Conservation (phyloP, 805 yeast genomes). For the Sugiyamaella americana region DNA sequence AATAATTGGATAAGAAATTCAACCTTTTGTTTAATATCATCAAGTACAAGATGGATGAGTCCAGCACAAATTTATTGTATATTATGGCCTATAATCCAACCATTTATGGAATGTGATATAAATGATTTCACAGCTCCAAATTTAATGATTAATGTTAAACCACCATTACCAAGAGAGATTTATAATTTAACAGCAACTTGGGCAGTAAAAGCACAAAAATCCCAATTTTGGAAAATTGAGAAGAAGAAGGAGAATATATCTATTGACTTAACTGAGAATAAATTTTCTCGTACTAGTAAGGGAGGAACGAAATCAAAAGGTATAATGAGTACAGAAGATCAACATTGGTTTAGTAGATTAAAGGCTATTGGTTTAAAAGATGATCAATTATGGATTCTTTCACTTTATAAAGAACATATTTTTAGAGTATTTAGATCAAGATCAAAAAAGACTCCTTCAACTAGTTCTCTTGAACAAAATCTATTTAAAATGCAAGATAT, state of each 20-base stretch:
- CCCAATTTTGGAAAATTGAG: slow-evolving; percentile 70
- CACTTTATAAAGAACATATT: slow-evolving; percentile 62
- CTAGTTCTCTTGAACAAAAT: neutral
- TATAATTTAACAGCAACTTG: slow-evolving; percentile 62
- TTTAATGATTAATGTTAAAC: slow-evolving; percentile 59
- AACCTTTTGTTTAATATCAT: slow-evolving; percentile 52
- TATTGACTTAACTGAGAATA: slow-evolving; percentile 5
- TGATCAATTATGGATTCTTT: slow-evolving; percentile 77
- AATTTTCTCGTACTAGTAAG: neutral
- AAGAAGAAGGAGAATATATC: neutral
- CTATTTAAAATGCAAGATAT: slow-evolving; percentile 11
- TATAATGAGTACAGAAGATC: slow-evolving; percentile 26
- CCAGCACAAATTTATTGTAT: slow-evolving; percentile 80
- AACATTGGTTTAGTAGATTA: slow-evolving; percentile 58
- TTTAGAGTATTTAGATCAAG: slow-evolving; percentile 28
- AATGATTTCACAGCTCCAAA: slow-evolving; percentile 59
- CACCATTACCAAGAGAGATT: slow-evolving; percentile 60
- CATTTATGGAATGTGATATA: slow-evolving; percentile 72
- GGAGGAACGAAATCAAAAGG: neutral
- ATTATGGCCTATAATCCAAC: slow-evolving; percentile 63
- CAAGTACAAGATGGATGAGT: slow-evolving; percentile 55
- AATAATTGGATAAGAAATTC: slow-evolving; percentile 78
- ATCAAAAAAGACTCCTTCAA: neutral
- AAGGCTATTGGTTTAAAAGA: slow-evolving; percentile 67
- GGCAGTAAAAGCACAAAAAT: slow-evolving; percentile 59